Evolutionary conservation across 768 basidiomycete genomes (phyloP).

Genomic region (Exidia glandulosa): DNA sequence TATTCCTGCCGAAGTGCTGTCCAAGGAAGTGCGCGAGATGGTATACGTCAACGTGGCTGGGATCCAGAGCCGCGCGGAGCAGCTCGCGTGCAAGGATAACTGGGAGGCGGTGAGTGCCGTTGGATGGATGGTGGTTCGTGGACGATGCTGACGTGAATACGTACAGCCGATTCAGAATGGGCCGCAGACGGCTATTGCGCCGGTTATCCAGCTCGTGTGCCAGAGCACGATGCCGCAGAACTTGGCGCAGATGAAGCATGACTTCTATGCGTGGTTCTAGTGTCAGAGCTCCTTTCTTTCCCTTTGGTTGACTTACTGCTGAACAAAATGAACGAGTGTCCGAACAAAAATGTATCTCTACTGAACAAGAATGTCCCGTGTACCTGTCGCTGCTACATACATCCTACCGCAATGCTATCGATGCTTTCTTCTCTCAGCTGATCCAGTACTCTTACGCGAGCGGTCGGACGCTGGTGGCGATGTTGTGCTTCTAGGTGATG

Average conservation of each 20-base stretch:
- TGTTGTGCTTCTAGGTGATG: too few species aligned
- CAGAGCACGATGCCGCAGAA: constrained; percentile 4
- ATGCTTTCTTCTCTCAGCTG: too few species aligned
- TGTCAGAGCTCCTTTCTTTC: too few species aligned
- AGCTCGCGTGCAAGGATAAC: constrained; percentile 78
- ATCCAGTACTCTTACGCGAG: too few species aligned
- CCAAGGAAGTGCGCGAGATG: constrained; percentile 36
- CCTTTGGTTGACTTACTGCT: too few species aligned
- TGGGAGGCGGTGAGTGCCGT: constrained; percentile 67
- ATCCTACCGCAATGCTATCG: too few species aligned
- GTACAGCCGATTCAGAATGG: neutral
- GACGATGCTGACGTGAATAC: constrained; percentile 13
- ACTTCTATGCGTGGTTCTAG: constrained; percentile 16
- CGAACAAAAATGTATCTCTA: too few species aligned
- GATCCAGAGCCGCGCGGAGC: constrained; percentile 70
- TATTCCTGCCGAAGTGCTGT: constrained; percentile 44
- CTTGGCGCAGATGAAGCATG: constrained; percentile 19
- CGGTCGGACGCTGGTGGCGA: too few species aligned
- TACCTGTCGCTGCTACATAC: too few species aligned
- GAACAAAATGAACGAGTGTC: too few species aligned
- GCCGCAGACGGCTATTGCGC: constrained; percentile 7
- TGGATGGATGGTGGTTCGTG: too few species aligned
- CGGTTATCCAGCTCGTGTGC: constrained; percentile 19
- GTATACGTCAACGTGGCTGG: constrained; percentile 49
- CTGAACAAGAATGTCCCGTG: too few species aligned